phyloP scores from a whole-genome alignment of 768 basidiomycete genomes.

The Leccinellum luteum region DNA sequence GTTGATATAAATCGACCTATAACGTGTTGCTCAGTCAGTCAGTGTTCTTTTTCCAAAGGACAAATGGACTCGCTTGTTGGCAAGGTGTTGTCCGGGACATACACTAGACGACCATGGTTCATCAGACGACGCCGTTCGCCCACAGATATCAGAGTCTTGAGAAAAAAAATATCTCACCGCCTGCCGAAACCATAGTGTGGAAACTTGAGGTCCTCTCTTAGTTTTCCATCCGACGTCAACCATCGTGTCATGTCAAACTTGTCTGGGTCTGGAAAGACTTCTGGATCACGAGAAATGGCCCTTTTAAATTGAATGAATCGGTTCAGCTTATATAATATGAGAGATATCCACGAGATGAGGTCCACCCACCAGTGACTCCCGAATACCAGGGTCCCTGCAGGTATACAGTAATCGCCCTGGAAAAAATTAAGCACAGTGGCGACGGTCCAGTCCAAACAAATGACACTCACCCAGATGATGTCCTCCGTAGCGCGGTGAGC shows the following conservation, averaged over 20 bases:
- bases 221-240: conserved; percentile 11
- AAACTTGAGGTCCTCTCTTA: conserved; percentile 47
- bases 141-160: not conserved
- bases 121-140: no score
- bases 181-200: conserved; percentile 54
- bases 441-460: not conserved
- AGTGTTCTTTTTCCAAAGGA: not conserved
- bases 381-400: conserved; percentile 13
- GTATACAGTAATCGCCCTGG: conserved; percentile 17
- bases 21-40: conserved; percentile 12
- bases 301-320: conserved; percentile 17
- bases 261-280: conserved; percentile 35
- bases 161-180: conserved; percentile 12
- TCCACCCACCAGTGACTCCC: conserved; percentile 15
- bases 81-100: conserved; percentile 61
- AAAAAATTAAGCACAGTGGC: not conserved
- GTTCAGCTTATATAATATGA: no score
- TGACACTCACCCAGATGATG: conserved; percentile 13
- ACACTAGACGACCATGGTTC: conserved; percentile 35
- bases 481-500: conserved; percentile 17
- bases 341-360: no score
- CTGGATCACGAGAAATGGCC: conserved; percentile 37
- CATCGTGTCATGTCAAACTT: conserved; percentile 36
- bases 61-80: conserved; percentile 29
- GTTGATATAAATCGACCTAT: not conserved